Evolutionary conservation across 139 green algal genomes (phyloP), one percentile per base, ranked within the genome.

Genomic region (Picochlorum sp.): DNA sequence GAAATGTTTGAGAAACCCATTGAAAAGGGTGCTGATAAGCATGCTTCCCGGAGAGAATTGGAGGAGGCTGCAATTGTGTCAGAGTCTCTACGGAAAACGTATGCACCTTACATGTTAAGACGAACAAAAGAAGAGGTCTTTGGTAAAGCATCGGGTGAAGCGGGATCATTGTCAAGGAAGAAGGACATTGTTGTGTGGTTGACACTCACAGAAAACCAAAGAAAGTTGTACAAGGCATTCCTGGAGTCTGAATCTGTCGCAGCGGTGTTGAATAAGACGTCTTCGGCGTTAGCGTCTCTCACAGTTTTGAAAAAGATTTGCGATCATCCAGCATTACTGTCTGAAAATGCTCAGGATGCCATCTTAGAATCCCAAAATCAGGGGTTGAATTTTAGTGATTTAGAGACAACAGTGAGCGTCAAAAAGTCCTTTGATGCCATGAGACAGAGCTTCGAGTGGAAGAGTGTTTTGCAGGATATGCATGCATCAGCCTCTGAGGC

Each of bases 111-210:
- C 75, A 86, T 98, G 38, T 71, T 98, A 62, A 72, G 92, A 0
- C 77, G 92, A 2, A 86, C 95, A 67, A 97, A 97, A 74, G 82
- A 86, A 54, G 76, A 89, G 4, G 84, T 96, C 2, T 70, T 93
- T 55, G 60, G 61, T 31, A n/a, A 0, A 23, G 15, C 23, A 24
- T 44, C 16, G 34, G 9, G 10, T 18, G 31, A 21, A 28, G 26
- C 21, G 10, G 28, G 31, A 1, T 20, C 47, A 18, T 31, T 67
- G 8, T 23, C 51, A 7, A 15, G 15, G 54, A 63, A 97, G 81
- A 92, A 90, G 62, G 92, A 98, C 68, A 64, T 98, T 13, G 88
- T 98, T 41, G 85, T 97, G 11, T 98, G 92, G 92, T 77, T 98
- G 44, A 63, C 62, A 6, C 78, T 96, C 61, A 73, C 80, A 60